These are phyloP conservation scores for Hyphodiscus hymeniophilus DNA, from an alignment of 495 filamentous ascomycete genomes.

Conservation along the genomic window DNA sequence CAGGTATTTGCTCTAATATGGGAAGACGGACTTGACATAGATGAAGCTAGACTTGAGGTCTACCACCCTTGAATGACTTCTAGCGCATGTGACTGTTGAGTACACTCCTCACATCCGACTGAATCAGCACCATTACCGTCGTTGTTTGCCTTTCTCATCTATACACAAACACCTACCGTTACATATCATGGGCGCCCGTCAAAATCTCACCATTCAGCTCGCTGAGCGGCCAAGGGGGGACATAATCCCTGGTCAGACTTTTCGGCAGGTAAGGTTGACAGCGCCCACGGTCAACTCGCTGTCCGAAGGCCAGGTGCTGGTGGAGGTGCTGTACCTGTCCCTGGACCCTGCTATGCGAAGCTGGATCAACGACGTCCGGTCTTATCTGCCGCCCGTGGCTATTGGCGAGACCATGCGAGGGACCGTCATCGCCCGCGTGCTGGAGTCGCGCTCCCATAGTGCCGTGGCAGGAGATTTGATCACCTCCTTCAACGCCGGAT, in stretches of 20 bases:
- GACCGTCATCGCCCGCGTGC: neutral
- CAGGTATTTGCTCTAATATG: too few species aligned
- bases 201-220: too few species aligned
- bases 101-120: too few species aligned
- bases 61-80: too few species aligned
- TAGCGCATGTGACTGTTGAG: too few species aligned
- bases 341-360: conserved; percentile 70
- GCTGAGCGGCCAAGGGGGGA: conserved; percentile 33
- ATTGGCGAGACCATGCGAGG: neutral
- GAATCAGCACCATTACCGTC: too few species aligned
- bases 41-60: too few species aligned
- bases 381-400: neutral
- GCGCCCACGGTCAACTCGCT: conserved; percentile 29
- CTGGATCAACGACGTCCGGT: conserved; percentile 44
- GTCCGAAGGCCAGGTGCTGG: conserved; percentile 48
- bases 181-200: too few species aligned
- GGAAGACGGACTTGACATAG: too few species aligned
- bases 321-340: conserved; percentile 58
- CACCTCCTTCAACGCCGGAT: conserved; percentile 37
- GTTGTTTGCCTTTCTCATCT: too few species aligned
- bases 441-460: conserved; percentile 1
- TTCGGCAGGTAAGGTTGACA: conserved; percentile 28
- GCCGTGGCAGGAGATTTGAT: conserved; percentile 45
- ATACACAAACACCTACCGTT: too few species aligned
- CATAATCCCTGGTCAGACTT: conserved; percentile 38